These are phyloP conservation scores for Tolypocladium sp. DNA, from an alignment of 2,329 filamentous ascomycete species.

Conservation along the genomic window DNA sequence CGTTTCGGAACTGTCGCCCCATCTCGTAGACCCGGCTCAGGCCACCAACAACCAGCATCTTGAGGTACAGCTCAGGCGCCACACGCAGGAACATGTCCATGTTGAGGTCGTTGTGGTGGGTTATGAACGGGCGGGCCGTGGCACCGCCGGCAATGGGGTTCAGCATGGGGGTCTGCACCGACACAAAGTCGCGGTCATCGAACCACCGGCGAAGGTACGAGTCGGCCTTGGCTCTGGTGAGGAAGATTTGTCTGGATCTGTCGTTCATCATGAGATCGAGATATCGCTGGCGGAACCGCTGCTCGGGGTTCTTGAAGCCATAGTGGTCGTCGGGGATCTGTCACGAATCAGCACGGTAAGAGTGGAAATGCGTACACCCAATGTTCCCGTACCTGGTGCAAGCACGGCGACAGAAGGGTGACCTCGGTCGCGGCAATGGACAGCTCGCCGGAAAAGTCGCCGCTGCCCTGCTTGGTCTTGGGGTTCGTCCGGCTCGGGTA, in stretches of 20 bases:
- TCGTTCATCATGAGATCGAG: conserved; percentile 98
- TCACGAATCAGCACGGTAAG: conserved; percentile 32
- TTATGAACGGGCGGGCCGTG: conserved; percentile 86
- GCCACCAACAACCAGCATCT: conserved; percentile 91
- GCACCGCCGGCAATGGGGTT: conserved; percentile 92
- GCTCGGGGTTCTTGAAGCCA: conserved; percentile 91
- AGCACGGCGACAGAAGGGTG: conserved; percentile 76
- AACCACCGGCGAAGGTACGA: conserved; percentile 84
- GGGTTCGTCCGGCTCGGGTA: conserved; percentile 59
- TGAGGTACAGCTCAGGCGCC: conserved; percentile 91
- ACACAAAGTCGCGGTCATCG: conserved; percentile 77
- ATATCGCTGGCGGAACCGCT: conserved; percentile 86
- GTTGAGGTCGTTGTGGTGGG: conserved; percentile 91
- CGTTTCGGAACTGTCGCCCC: conserved; percentile 91
- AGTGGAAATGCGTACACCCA: too few species aligned
- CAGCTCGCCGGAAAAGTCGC: conserved; percentile 62
- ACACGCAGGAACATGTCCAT: conserved; percentile 94
- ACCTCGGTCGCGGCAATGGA: conserved; percentile 89
- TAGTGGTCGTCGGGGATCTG: conserved; percentile 71
- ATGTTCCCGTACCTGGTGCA: conserved; percentile 53
- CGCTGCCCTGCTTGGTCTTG: conserved; percentile 76
- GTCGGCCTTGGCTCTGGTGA: conserved; percentile 80
- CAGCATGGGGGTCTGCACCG: conserved; percentile 97
- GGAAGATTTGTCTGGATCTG: conserved; percentile 70
- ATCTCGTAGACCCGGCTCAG: conserved; percentile 94